Evolutionary conservation across 2,329 filamentous ascomycete species (phyloP).

Genomic region (Phyllosticta paracitricarpa): DNA sequence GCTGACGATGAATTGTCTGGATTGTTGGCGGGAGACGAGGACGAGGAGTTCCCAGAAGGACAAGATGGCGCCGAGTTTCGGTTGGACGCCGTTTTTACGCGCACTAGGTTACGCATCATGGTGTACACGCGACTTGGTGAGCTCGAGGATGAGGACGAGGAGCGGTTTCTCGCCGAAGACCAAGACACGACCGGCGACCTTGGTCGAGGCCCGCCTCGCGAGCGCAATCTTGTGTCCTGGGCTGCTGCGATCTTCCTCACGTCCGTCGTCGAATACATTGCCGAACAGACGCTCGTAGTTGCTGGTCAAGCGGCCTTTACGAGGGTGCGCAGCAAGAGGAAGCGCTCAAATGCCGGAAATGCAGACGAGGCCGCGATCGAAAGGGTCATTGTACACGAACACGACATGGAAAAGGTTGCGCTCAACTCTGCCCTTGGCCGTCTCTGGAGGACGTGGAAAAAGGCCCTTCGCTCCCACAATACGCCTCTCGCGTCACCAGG

Average conservation of each 20-base stretch:
- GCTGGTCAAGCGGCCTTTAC: conserved; percentile 75
- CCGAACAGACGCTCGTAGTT: conserved; percentile 80
- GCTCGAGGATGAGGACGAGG: conserved; percentile 96
- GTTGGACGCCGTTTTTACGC: conserved; percentile 87
- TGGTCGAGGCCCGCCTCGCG: not conserved
- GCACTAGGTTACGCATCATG: conserved; percentile 89
- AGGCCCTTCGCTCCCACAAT: conserved; percentile 51
- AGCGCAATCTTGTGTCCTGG: conserved; percentile 55
- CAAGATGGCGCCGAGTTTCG: conserved; percentile 56
- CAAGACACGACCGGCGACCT: conserved; percentile 12
- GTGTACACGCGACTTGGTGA: conserved; percentile 95
- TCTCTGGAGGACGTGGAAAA: conserved; percentile 93
- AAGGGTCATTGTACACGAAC: conserved; percentile 73
- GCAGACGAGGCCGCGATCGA: conserved; percentile 45
- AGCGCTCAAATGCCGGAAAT: conserved; percentile 19
- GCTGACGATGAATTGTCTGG: conserved; percentile 82
- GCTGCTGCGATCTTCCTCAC: conserved; percentile 93
- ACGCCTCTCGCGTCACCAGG: conserved; percentile 17
- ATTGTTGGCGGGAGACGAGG: conserved; percentile 74
- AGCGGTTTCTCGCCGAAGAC: conserved; percentile 63
- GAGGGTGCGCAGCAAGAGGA: conserved; percentile 38
- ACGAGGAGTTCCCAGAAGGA: conserved; percentile 33
- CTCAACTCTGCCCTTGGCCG: conserved; percentile 80
- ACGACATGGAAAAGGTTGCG: conserved; percentile 87
- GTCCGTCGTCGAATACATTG: conserved; percentile 87